Conservation (phyloP, 1,284 basidiomycete species). For the Trametes sp. region DNA sequence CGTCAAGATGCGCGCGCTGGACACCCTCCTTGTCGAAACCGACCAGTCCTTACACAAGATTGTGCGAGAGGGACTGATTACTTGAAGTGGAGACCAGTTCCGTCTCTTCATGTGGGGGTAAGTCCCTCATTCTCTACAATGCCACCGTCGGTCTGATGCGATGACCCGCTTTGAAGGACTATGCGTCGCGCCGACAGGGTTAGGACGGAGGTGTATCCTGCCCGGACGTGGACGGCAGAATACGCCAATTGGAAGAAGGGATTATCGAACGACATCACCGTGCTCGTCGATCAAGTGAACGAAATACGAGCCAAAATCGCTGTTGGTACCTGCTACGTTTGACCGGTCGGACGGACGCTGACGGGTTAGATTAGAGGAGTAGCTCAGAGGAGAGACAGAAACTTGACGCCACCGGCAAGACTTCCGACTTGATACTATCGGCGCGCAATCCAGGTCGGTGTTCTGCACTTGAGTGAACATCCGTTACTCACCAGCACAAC, state of each 20-base stretch:
- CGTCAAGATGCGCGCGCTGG: background rate
- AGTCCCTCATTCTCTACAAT: background rate
- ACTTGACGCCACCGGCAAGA: background rate
- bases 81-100: background rate
- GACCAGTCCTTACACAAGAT: background rate
- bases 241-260: conserved; percentile 6
- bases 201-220: background rate
- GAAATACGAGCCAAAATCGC: conserved; percentile 6
- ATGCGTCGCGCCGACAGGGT: background rate
- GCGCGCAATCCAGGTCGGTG: no score
- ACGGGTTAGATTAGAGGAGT: background rate
- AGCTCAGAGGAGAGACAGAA: background rate
- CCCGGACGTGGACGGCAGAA: background rate
- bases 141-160: background rate
- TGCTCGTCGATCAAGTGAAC: conserved; percentile 9
- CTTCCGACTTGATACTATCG: background rate
- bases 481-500: no score
- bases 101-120: background rate
- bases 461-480: no score
- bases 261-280: conserved; percentile 1
- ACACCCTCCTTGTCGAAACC: conserved; percentile 1
- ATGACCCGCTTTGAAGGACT: background rate
- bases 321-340: background rate
- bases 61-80: conserved; percentile 13
- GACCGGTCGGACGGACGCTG: background rate